Base-by-base conservation (phyloP, 257 asterid genomes). In the Penstemon eatonii region DNA sequence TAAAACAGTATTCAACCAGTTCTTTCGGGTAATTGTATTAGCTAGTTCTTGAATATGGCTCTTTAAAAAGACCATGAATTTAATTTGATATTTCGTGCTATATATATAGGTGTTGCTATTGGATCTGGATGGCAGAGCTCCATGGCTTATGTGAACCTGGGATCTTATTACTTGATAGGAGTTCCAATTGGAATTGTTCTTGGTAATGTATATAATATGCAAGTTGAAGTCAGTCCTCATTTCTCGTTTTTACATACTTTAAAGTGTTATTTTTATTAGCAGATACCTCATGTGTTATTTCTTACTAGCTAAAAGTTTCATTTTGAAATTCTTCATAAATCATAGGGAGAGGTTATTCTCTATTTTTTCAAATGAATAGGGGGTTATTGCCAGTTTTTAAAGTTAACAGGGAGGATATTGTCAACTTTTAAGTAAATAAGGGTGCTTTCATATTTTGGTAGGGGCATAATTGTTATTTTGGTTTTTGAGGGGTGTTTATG, bases 91-190 rank as follows among this genome's bases (percentile, higher is more conserved):
- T 19, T 19, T 25, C 44, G 11, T 25, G 3, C 3, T 9, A 8
- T 36, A 11, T 37, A 2, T 53, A 2, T 5, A 79, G 84, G 87
- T 25, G 84, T 79, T 37, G 83, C 87, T 33, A 68, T 84, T 7
- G 87, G 90, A 36, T 77, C 79, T 0, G 85, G 89, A 42, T 81
- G 87, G 90, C 90, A 84, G 64, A 42, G 81, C 5, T 63, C 25
- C 3, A 84, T 73, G 49, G 90, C 90, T 15, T 84, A 67, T 13
- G 75, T 82, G 5, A 84, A 84, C 67, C 46, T 79, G 0, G 84
- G 67, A 5, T 72, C 84, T 6, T 84, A 84, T 42, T 84, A 84
- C 60, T 7, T 84, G 19, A 46, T 82, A 15, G 87, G 87, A 41
- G 69, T 82, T 53, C 87, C 87, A 0, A 42, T 79, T 3, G 90